Percentiles rank a stretch among this genome's conserved stretches.
phyloP scores from a whole-genome alignment of 257 asterid species.

The Solanum chiquidenum region DNA sequence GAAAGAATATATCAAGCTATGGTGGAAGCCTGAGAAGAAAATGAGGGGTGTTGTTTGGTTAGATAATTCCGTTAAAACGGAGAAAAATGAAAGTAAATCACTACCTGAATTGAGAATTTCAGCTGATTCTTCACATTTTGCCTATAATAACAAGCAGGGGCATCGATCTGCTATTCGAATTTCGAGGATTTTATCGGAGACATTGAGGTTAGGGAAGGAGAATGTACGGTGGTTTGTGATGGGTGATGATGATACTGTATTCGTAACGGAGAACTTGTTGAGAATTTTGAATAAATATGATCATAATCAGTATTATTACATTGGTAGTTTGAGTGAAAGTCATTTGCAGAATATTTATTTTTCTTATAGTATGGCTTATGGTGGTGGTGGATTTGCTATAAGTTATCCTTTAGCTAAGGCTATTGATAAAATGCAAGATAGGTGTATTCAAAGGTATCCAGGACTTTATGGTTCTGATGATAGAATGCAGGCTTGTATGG shows the following conservation, averaged over 20 bases:
- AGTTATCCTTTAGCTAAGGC: conserved; percentile 8
- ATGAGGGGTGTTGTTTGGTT: conserved; percentile 81
- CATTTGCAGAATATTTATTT: conserved; percentile 33
- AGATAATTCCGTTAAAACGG: conserved; percentile 27
- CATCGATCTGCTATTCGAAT: conserved; percentile 75
- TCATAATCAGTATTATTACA: conserved; percentile 10
- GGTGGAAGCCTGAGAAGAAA: conserved; percentile 53
- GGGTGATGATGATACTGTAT: conserved; percentile 91
- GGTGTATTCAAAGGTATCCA: conserved; percentile 10
- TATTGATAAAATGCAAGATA: conserved; percentile 9
- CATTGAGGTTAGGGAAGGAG: conserved; percentile 36
- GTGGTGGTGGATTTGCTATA: conserved; percentile 15
- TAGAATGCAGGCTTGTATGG: conserved; percentile 19
- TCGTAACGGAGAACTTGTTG: conserved; percentile 56
- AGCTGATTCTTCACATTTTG: conserved; percentile 40
- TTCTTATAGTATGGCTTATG: conserved; percentile 34
- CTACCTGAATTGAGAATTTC: conserved; percentile 57
- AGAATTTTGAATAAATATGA: conserved; percentile 8
- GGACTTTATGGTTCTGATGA: conserved; percentile 20
- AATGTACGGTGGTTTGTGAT: conserved; percentile 78
- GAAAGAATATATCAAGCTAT: conserved; percentile 16
- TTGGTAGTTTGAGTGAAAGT: conserved; percentile 11
- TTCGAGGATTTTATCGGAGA: conserved; percentile 71
- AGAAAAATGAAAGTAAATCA: conserved; percentile 7
- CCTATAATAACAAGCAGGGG: conserved; percentile 54